Evolutionary conservation across 129 eudicot species (phyloP).

Genomic region (Helianthus tuberosus): DNA sequence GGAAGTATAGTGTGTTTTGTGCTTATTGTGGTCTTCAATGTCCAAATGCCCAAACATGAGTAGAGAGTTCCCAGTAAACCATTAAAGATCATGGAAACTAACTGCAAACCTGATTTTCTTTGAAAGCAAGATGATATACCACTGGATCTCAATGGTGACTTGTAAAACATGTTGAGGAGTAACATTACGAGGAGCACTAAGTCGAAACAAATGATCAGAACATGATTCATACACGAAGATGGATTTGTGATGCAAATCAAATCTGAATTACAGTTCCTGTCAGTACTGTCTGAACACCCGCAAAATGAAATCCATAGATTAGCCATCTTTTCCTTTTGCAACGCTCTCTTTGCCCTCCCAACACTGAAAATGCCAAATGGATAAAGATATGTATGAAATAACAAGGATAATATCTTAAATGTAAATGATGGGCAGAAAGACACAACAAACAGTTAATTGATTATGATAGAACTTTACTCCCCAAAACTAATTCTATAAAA

Average conservation of each 20-base stretch:
- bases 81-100: slow-evolving; percentile 53
- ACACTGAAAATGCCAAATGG: slow-evolving; percentile 23
- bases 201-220: slow-evolving; percentile 55
- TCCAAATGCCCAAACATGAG: slow-evolving; percentile 52
- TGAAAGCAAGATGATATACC: slow-evolving; percentile 27
- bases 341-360: slow-evolving; percentile 37
- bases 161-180: slow-evolving; percentile 45
- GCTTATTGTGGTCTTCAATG: slow-evolving; percentile 30
- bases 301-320: slow-evolving; percentile 75
- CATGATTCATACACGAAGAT: slow-evolving; percentile 82
- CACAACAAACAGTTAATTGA: too few species aligned
- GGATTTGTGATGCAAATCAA: slow-evolving; percentile 49
- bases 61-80: slow-evolving; percentile 62
- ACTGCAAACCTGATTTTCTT: slow-evolving; percentile 53
- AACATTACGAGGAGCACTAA: slow-evolving; percentile 53
- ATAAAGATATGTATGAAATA: slow-evolving; percentile 15
- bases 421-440: neutral
- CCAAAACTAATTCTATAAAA: too few species aligned
- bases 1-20: slow-evolving; percentile 45
- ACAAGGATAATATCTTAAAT: neutral
- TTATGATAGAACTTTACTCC: too few species aligned
- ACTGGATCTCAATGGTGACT: slow-evolving; percentile 42
- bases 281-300: slow-evolving; percentile 48
- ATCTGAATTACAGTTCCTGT: slow-evolving; percentile 41
- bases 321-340: slow-evolving; percentile 52